A percentile compares a stretch with the other conserved stretches of the same genome.
phyloP scores from a whole-genome alignment of 805 yeast genomes.

The Metschnikowia continentalis region DNA sequence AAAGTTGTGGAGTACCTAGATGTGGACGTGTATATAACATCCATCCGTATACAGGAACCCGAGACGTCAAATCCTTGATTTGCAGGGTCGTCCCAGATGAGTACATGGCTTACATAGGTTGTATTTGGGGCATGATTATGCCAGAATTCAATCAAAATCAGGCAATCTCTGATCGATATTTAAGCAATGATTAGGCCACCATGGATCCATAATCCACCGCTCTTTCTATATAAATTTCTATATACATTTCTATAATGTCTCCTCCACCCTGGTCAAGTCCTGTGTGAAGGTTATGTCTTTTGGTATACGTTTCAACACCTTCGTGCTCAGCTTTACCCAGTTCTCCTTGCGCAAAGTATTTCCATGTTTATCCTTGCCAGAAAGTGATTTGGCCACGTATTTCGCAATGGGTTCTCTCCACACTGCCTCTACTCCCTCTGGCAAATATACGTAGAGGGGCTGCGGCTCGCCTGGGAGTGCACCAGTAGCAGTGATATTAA shows the following conservation, averaged over 20 bases:
- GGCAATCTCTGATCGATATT: too few relatives aligned
- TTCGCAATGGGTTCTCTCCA: slow-evolving; percentile 50
- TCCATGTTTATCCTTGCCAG: slow-evolving; percentile 25
- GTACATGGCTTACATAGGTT: too few relatives aligned
- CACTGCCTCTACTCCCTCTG: slow-evolving; percentile 50
- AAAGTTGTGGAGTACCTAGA: too few relatives aligned
- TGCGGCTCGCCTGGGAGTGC: slow-evolving; percentile 20
- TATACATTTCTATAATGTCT: not conserved
- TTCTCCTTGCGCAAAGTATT: slow-evolving; percentile 22
- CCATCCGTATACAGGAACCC: too few relatives aligned
- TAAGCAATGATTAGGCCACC: too few relatives aligned
- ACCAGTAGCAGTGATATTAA: slow-evolving; percentile 61
- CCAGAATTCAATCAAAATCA: too few relatives aligned
- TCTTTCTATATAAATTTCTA: not conserved
- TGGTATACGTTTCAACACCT: slow-evolving; percentile 19
- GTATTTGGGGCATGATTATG: too few relatives aligned
- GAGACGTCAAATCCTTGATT: too few relatives aligned
- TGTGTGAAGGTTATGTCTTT: slow-evolving; percentile 5
- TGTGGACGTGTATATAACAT: too few relatives aligned
- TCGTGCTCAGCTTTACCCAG: slow-evolving; percentile 16
- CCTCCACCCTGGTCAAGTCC: not conserved
- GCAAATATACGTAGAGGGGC: slow-evolving; percentile 44
- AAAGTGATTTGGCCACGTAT: slow-evolving; percentile 35
- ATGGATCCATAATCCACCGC: not conserved
- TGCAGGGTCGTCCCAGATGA: too few relatives aligned